phyloP scores from a whole-genome alignment of 768 basidiomycete species.

The Panaeolus papilionaceus region DNA sequence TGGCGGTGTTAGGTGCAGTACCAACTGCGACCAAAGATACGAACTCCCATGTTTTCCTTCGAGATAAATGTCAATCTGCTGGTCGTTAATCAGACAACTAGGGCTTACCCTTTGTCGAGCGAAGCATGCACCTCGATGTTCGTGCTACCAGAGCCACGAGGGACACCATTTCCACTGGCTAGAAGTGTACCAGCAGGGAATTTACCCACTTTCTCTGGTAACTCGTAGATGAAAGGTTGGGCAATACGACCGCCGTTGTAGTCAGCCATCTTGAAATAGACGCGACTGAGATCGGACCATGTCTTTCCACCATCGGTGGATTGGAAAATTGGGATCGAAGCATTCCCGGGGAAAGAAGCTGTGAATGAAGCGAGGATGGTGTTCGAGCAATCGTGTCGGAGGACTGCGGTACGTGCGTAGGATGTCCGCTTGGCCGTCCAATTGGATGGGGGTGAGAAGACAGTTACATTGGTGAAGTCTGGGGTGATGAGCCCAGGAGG shows the following conservation, averaged over 20 bases:
- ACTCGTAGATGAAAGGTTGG: not conserved
- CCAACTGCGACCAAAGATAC: not conserved
- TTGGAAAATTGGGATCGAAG: not conserved
- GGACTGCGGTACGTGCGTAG: not conserved
- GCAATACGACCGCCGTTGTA: not conserved
- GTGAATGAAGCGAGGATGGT: not conserved
- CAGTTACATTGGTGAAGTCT: not conserved
- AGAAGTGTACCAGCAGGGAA: not conserved
- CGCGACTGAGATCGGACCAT: not conserved
- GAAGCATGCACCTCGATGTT: constrained; percentile 2
- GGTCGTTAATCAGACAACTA: not conserved
- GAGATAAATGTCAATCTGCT: not conserved
- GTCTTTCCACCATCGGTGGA: not conserved
- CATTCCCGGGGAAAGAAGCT: not conserved
- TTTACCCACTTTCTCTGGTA: not conserved
- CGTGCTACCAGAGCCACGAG: not conserved
- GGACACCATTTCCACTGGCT: not conserved
- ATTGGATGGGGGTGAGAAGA: not conserved
- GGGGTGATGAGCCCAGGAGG: not conserved
- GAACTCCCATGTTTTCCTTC: constrained; percentile 6
- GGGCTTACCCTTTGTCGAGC: not conserved
- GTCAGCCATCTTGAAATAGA: not conserved
- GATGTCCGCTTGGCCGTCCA: not conserved
- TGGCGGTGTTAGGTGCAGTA: not conserved
- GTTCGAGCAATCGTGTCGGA: constrained; percentile 1